Evolutionary conservation across 495 filamentous ascomycete species (phyloP), one percentile per base, ranked within the genome.

Genomic region (Lentithecium fluviatile): DNA sequence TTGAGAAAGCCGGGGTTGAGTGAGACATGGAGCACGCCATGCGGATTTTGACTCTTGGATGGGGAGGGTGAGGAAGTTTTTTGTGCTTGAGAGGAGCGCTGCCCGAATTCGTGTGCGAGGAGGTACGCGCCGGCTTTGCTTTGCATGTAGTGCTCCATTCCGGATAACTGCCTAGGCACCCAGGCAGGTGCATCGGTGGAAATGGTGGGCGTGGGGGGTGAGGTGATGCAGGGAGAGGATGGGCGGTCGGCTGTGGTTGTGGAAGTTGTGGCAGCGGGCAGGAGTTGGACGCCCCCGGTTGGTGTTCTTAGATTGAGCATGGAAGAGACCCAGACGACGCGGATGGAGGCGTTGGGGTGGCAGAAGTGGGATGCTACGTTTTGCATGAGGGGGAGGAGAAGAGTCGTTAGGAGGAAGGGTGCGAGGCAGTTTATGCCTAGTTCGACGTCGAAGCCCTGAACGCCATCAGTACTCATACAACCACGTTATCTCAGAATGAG

Each of bases 1-100:
- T 73, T 74, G 43, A 79, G 63, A 32, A 75, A 72, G 40, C 79
- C 79, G 7, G 78, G 78, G 59, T 80, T 74, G 17, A 78, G 47
- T 26, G 42, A 10, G 6, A 61, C 38, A 32, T 61, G 58, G 15
- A 42, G 17, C 15, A 51, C 57, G 15, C 37, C 17, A 60, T 29
- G 6, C 8, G 47, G 19, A 34, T 56, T 46, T 7, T n/a, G 12
- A 20, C n/a, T 53, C n/a, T 40, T 21, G 50, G n/a, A 20, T 8
- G 7, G 32, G 7, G 12, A n/a, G 2, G 19, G 2, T 23, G 15
- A 12, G 10, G 15, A n/a, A 32, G 17, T 21, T 43, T 2, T 29
- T 21, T 2, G 7, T 25, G 3, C 2, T 13, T 17, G 49, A 21
- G 8, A 21, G n/a, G 8, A 21, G n/a, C 49, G 23, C 3, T 49